A percentile compares a stretch with the other conserved stretches of the same genome.
These are phyloP conservation scores for Candida sanyaensis DNA, from an alignment of 1,139 yeast species.

Conservation along the genomic window DNA sequence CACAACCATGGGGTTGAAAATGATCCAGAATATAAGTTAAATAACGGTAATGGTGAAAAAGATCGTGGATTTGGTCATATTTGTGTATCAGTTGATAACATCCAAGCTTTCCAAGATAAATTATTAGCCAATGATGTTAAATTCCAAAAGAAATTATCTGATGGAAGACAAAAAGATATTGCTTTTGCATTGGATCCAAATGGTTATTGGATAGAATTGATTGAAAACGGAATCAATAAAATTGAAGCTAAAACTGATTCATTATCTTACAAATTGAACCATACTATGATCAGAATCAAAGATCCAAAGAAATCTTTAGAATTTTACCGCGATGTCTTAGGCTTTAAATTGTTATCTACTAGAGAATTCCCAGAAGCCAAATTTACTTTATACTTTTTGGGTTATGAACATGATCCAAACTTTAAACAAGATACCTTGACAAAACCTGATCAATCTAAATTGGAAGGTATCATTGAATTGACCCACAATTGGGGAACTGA, in stretches of 20 bases:
- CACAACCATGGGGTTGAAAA: slow-evolving; percentile 77
- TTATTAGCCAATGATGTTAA: slow-evolving; percentile 62
- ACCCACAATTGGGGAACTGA: slow-evolving; percentile 98
- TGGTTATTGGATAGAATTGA: slow-evolving; percentile 94
- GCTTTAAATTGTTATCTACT: slow-evolving; percentile 69
- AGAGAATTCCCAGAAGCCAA: slow-evolving; percentile 64
- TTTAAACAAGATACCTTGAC: slow-evolving; percentile 37
- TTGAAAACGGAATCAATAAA: slow-evolving; percentile 57
- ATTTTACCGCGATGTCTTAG: slow-evolving; percentile 77
- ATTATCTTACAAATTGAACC: slow-evolving; percentile 69
- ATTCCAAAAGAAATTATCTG: slow-evolving; percentile 80
- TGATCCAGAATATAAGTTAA: slow-evolving; percentile 58
- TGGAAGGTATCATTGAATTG: slow-evolving; percentile 78
- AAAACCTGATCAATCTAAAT: slow-evolving; percentile 31
- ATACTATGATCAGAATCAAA: slow-evolving; percentile 89
- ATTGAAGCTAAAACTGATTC: slow-evolving; percentile 38
- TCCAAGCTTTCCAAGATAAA: slow-evolving; percentile 58
- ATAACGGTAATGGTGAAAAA: slow-evolving; percentile 83
- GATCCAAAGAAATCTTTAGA: slow-evolving; percentile 76
- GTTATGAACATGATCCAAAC: slow-evolving; percentile 52
- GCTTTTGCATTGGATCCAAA: slow-evolving; percentile 96
- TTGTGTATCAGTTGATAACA: slow-evolving; percentile 82
- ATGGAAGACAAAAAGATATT: slow-evolving; percentile 90
- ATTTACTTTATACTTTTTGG: slow-evolving; percentile 84
- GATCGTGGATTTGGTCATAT: slow-evolving; percentile 93